phyloP scores from a whole-genome alignment of 2,329 filamentous ascomycete species.

The Venturiaceae sp. region DNA sequence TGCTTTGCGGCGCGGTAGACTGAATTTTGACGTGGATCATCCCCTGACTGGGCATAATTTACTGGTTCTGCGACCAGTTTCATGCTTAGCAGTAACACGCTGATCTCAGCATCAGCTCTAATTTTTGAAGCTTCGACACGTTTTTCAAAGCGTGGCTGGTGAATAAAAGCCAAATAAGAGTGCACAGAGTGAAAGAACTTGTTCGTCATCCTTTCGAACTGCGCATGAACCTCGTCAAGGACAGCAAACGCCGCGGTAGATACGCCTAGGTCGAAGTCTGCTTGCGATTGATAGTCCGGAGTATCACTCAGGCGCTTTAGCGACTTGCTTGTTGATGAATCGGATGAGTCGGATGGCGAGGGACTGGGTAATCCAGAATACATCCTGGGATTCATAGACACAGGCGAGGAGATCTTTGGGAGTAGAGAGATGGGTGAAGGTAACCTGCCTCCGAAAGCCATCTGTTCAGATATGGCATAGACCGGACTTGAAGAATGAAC shows the following conservation, averaged over 20 bases:
- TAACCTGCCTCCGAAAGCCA: background rate
- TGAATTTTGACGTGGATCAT: background rate
- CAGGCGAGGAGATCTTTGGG: background rate
- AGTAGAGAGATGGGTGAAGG: background rate
- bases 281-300: background rate
- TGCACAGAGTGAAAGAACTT: slow-evolving; percentile 4
- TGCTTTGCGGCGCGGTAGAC: background rate
- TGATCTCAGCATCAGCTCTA: slow-evolving; percentile 1
- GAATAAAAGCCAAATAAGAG: slow-evolving; percentile 5
- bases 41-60: background rate
- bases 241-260: slow-evolving; percentile 1
- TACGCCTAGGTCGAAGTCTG: slow-evolving; percentile 4
- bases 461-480: background rate
- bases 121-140: background rate
- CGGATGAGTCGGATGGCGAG: background rate
- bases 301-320: background rate
- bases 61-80: slow-evolving; percentile 3
- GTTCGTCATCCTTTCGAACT: background rate
- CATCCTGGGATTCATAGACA: background rate
- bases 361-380: slow-evolving; percentile 1
- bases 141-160: background rate
- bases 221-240: background rate
- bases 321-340: background rate
- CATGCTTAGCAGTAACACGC: slow-evolving; percentile 5
- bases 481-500: background rate